Evolutionary conservation across 495 filamentous ascomycete species (phyloP).

Genomic region (Penicillium alfredii): DNA sequence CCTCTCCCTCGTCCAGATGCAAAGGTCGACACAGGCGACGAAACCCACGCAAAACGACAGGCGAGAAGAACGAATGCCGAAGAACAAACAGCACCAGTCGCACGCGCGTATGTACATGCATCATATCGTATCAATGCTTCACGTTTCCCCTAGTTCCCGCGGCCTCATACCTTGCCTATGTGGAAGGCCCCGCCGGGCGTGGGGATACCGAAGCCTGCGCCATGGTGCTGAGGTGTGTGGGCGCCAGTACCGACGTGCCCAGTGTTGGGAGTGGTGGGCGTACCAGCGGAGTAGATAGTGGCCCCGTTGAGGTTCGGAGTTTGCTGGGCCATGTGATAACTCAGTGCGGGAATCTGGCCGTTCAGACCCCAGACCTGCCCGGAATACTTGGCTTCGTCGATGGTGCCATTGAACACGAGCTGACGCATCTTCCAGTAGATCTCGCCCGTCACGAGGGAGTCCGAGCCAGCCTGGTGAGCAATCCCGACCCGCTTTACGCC

Average conservation of each 20-base stretch:
- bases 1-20: conserved; percentile 18
- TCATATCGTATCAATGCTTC: conserved; percentile 25
- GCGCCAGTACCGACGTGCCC: conserved; percentile 45
- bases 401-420: conserved; percentile 75
- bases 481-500: conserved; percentile 79
- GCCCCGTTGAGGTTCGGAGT: conserved; percentile 54
- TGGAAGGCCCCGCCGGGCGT: conserved; percentile 56
- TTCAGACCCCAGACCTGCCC: conserved; percentile 88
- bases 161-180: conserved; percentile 35
- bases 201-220: conserved; percentile 49
- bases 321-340: conserved; percentile 41
- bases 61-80: conserved; percentile 24
- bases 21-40: conserved; percentile 7
- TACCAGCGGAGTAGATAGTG: conserved; percentile 52
- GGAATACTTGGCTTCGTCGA: conserved; percentile 65
- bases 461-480: conserved; percentile 85
- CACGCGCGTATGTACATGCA: conserved; percentile 30
- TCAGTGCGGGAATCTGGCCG: conserved; percentile 47
- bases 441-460: conserved; percentile 85
- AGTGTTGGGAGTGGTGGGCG: conserved; percentile 68
- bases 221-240: conserved; percentile 53
- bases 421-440: conserved; percentile 87
- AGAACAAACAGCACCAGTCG: conserved; percentile 19
- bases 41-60: conserved; percentile 19
- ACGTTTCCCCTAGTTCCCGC: neutral